Conservation (phyloP, 2,329 filamentous ascomycete species). For the Ceratocystis ficicola region DNA sequence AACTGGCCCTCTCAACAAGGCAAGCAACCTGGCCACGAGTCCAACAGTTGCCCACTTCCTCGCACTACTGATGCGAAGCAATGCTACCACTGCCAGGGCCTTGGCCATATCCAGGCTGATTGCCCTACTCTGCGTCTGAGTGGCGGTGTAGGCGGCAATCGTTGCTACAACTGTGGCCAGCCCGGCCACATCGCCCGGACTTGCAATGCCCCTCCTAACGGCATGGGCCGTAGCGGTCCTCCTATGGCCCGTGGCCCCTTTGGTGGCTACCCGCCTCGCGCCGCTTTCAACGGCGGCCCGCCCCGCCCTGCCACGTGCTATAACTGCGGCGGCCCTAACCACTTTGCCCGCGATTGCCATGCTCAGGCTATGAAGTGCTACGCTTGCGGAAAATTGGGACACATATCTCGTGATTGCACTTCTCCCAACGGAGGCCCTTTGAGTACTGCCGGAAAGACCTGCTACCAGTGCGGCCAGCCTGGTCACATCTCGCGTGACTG, state of each 20-base stretch:
- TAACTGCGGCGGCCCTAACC: slow-evolving; percentile 78
- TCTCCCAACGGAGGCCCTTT: slow-evolving; percentile 91
- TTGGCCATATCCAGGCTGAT: slow-evolving; percentile 96
- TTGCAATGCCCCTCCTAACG: slow-evolving; percentile 61
- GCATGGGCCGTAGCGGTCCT: slow-evolving; percentile 53
- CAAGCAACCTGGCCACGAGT: slow-evolving; percentile 93
- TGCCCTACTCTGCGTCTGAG: slow-evolving; percentile 92
- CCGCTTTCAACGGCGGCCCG: slow-evolving; percentile 60
- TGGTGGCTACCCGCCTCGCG: slow-evolving; percentile 47
- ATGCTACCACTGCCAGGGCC: slow-evolving; percentile 98
- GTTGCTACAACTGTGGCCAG: slow-evolving; percentile 95
- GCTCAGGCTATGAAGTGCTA: slow-evolving; percentile 98
- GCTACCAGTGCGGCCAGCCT: slow-evolving; percentile 92
- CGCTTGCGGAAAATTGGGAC: slow-evolving; percentile 86
- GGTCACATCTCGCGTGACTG: slow-evolving; percentile 96
- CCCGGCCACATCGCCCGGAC: slow-evolving; percentile 84
- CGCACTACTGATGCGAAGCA: slow-evolving; percentile 98
- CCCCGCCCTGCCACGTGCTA: slow-evolving; percentile 52
- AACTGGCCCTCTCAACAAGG: slow-evolving; percentile 34
- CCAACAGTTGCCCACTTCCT: slow-evolving; percentile 90
- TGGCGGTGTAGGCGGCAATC: slow-evolving; percentile 66
- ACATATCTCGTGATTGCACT: slow-evolving; percentile 89
- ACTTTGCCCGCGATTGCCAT: slow-evolving; percentile 97
- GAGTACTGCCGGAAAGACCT: slow-evolving; percentile 94
- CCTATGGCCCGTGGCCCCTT: slow-evolving; percentile 57